These are phyloP conservation scores for Ilyonectria mors-panacis DNA, from an alignment of 2,329 filamentous ascomycete species.

Conservation along the genomic window DNA sequence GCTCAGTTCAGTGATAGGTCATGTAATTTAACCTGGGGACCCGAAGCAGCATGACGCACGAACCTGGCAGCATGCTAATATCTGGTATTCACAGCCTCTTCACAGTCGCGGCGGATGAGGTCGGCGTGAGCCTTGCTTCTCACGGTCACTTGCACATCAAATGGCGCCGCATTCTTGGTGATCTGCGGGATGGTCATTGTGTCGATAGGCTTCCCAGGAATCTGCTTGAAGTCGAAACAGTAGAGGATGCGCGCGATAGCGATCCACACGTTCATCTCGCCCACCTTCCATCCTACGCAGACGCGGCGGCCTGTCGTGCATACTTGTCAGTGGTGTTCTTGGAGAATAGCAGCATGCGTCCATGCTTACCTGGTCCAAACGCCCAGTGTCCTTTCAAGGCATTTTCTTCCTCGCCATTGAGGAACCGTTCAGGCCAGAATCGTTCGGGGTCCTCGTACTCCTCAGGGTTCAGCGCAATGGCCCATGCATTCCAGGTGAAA, in stretches of 20 bases:
- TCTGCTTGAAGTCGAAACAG: conserved; percentile 20
- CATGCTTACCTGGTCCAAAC: conserved; percentile 23
- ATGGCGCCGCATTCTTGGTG: conserved; percentile 9
- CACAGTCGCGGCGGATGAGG: conserved; percentile 17
- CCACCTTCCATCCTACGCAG: conserved; percentile 16
- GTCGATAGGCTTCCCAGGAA: conserved; percentile 13
- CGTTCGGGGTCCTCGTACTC: conserved; percentile 9
- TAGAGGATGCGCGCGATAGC: conserved; percentile 20
- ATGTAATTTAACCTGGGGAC: neutral
- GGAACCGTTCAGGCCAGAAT: conserved; percentile 20
- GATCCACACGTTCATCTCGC: conserved; percentile 10
- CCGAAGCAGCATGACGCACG: neutral
- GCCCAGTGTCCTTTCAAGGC: conserved; percentile 23
- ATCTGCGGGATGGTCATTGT: conserved; percentile 1
- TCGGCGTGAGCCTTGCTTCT: conserved; percentile 15
- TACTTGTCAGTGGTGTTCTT: neutral
- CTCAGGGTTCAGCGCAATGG: neutral
- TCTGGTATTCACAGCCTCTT: conserved; percentile 14
- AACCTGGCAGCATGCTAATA: neutral
- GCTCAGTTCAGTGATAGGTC: neutral
- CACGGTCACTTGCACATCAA: conserved; percentile 13
- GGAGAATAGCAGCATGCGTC: neutral
- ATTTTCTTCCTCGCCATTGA: conserved; percentile 11
- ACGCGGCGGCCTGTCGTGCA: conserved; percentile 16
- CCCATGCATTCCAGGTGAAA: conserved; percentile 21